Base-by-base conservation (phyloP, 257 asterid genomes). In the Solanum habrochaites region DNA sequence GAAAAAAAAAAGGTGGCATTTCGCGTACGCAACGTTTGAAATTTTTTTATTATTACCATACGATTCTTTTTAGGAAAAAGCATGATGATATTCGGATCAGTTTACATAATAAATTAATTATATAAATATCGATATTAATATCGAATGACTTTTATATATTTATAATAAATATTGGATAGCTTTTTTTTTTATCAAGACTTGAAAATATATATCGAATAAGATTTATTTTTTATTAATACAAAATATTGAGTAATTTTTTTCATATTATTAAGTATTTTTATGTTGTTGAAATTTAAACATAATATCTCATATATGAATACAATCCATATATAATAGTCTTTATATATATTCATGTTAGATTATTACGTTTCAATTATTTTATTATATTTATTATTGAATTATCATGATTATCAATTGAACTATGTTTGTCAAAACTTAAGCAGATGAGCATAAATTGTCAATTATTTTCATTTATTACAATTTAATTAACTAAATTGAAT, bases 21-120 rank as follows among this genome's bases (percentile, higher is more conserved):
- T 70, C 39, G 81, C 67, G 73, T 64, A 78, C 88, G 88, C 82
- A 29, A 86, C 71, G 88, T 80, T 80, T 83, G 45, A 83, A 47
- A 0, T 47, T 27, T 56, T 80, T 80, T 80, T 47, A 47, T 80
- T 78, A 27, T 18, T 43, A 77, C 39, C n/a, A 14, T 77, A 77
- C 25, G 39, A 43, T n/a, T 29, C 27, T 32, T 78, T 77, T 78
- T 15, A 35, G 0, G 35, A 18, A 7, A 14, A 56, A 25, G 6
- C 0, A 8, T 2, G 10, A 52, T 25, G 4, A 66, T 66, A 11
- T n/a, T 25, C 20, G 9, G 1, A 11, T 11, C 2, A 64, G 2
- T 64, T 64, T 64, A 1, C 3, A 0, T 7, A 0, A 14, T 31
- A 7, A 69, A 6, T 69, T 14, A 7, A 3, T 69, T 69, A 56